phyloP scores from a whole-genome alignment of 2,329 filamentous ascomycete genomes.

The Decorospora gaudefroyi region DNA sequence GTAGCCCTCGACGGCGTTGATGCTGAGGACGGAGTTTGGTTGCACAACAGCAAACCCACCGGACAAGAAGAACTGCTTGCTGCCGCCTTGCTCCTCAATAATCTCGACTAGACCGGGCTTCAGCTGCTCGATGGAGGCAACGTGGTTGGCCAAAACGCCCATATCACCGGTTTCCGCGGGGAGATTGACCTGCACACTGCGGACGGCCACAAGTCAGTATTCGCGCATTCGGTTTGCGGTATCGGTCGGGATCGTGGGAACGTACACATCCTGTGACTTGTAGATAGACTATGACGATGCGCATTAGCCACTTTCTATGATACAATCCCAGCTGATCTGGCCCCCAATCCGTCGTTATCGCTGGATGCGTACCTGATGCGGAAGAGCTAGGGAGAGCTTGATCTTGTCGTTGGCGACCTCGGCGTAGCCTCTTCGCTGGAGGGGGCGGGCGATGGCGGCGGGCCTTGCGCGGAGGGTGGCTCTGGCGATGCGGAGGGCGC shows the following conservation, averaged over 20 bases:
- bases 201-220: slow-evolving; percentile 37
- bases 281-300: slow-evolving; percentile 62
- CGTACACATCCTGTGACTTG: slow-evolving; percentile 72
- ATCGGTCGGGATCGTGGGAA: slow-evolving; percentile 43
- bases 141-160: slow-evolving; percentile 99
- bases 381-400: slow-evolving; percentile 96
- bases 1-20: slow-evolving; percentile 97
- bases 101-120: slow-evolving; percentile 96
- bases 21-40: slow-evolving; percentile 91
- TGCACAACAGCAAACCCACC: slow-evolving; percentile 97
- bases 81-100: slow-evolving; percentile 84
- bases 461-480: slow-evolving; percentile 81
- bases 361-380: slow-evolving; percentile 83
- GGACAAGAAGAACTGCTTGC: slow-evolving; percentile 98
- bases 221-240: slow-evolving; percentile 25
- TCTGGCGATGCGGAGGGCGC: slow-evolving; percentile 90
- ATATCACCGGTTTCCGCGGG: slow-evolving; percentile 98
- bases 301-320: slow-evolving; percentile 32
- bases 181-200: slow-evolving; percentile 96
- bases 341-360: slow-evolving; percentile 10
- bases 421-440: slow-evolving; percentile 87
- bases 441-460: slow-evolving; percentile 71
- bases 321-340: slow-evolving; percentile 1
- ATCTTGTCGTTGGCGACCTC: slow-evolving; percentile 66
- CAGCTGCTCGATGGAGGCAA: slow-evolving; percentile 97